phyloP scores from a whole-genome alignment of 305 asterid genomes.

The Solanum chacoense region DNA sequence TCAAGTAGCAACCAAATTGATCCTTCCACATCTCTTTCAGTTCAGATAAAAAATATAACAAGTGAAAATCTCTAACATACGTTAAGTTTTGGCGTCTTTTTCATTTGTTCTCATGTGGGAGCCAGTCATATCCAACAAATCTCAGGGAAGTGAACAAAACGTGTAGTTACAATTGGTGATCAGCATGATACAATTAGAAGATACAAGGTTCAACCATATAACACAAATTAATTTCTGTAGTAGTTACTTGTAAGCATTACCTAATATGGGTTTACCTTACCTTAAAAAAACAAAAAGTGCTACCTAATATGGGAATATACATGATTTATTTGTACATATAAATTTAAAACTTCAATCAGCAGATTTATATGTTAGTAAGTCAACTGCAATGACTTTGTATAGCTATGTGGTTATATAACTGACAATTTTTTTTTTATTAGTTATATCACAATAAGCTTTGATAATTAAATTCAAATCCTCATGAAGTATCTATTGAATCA shows the following conservation, averaged over 20 bases:
- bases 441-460: neutral
- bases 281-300: neutral
- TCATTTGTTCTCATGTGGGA: neutral
- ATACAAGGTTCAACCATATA: neutral
- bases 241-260: neutral
- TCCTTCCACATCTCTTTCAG: neutral
- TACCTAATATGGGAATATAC: neutral
- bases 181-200: neutral
- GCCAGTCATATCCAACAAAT: neutral
- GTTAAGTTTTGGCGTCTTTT: neutral
- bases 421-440: neutral
- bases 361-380: neutral
- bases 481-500: neutral
- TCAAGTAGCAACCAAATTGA: neutral
- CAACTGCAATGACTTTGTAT: neutral
- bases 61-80: neutral
- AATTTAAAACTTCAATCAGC: neutral
- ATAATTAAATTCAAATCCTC: neutral
- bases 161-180: neutral
- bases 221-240: neutral
- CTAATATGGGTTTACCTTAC: neutral
- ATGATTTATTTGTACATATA: neutral
- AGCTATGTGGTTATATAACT: neutral
- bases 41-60: neutral
- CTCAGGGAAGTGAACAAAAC: neutral